Base-by-base conservation (phyloP, 805 yeast genomes). In the Starmera amethionina region DNA sequence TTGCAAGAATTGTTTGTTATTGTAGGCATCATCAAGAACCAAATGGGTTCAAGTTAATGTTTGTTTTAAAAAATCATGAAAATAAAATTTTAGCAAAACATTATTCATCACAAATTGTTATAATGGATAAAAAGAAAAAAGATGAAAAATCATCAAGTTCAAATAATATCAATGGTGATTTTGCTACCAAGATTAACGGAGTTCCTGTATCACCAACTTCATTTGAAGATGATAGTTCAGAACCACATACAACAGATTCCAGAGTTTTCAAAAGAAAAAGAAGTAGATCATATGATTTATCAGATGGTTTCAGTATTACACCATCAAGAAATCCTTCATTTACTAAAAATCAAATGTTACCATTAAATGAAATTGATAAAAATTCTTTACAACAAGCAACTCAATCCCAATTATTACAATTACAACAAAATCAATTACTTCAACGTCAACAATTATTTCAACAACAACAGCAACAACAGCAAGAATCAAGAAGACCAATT, bases 21-120 rank as follows among this genome's bases (percentile, higher is more conserved):
- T 93, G 97, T 63, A 77, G 97, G 48, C 98, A 93, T 61, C 98
- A 93, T 61, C 77, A 79, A 48, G 96, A 89, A 46, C 67, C 79
- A n/a, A 72, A 72, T 33, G 98, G 98, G 2, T 90, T 89, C 65
- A 77, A 76, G 53, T 64, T 84, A 32, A 62, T 85, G 36, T 76
- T 85, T 46, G 75, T 82, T 4, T 55, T 90, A 38, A 79, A 76
- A 45, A 78, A 89, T 58, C 55, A 66, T 41, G 55, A 66, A 8
- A 82, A 80, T 18, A 66, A 70, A 19, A 69, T 87, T 5, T 70
- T 90, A 14, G 96, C 89, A 7, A 79, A 79, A 50, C 76, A 77
- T 16, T 58, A 81, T 8, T 76, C 95, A 1, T 64, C 79, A 8
- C 77, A 87, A 6, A 84, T 90, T 28, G 81, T 86, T 81, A 88